Conservation (phyloP, 1,284 basidiomycete genomes). For the Microbotryomycetes sp. region DNA sequence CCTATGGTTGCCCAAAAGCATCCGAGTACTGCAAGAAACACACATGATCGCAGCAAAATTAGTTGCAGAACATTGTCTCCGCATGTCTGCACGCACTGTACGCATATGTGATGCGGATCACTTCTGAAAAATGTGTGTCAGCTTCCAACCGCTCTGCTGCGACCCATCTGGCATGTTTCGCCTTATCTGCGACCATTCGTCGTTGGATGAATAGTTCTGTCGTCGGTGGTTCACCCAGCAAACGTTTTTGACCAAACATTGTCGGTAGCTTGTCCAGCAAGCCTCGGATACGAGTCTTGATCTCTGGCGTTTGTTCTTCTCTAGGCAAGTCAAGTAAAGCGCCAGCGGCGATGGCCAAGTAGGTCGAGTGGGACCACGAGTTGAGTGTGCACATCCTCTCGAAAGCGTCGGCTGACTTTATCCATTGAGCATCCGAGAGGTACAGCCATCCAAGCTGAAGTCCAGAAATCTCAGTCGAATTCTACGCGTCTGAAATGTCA, state of each 20-base stretch:
- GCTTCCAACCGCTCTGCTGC: slow-evolving; percentile 10
- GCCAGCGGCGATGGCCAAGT: slow-evolving; percentile 28
- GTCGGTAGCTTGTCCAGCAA: slow-evolving; percentile 23
- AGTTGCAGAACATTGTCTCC: background rate
- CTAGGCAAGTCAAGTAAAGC: slow-evolving; percentile 28
- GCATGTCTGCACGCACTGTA: slow-evolving; percentile 12
- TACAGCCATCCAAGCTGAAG: slow-evolving; percentile 30
- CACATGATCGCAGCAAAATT: background rate
- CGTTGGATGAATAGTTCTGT: slow-evolving; percentile 26
- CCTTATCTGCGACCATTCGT: slow-evolving; percentile 20
- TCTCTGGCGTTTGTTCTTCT: slow-evolving; percentile 9
- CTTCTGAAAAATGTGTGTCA: slow-evolving; percentile 25
- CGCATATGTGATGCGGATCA: slow-evolving; percentile 28
- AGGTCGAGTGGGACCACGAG: slow-evolving; percentile 33
- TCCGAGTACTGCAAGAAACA: slow-evolving; percentile 16
- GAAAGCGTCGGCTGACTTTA: slow-evolving; percentile 27
- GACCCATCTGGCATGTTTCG: slow-evolving; percentile 30
- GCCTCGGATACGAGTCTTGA: slow-evolving; percentile 13
- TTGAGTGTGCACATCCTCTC: slow-evolving; percentile 30
- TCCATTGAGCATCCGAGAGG: slow-evolving; percentile 24
- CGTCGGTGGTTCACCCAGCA: slow-evolving; percentile 30
- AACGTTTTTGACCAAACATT: slow-evolving; percentile 24
- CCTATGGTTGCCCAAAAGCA: slow-evolving; percentile 31
- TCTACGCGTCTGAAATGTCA: too few relatives aligned
- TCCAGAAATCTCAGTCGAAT: background rate